These are phyloP conservation scores for Kwoniella botswanensis DNA, from an alignment of 768 basidiomycete species.

Conservation along the genomic window DNA sequence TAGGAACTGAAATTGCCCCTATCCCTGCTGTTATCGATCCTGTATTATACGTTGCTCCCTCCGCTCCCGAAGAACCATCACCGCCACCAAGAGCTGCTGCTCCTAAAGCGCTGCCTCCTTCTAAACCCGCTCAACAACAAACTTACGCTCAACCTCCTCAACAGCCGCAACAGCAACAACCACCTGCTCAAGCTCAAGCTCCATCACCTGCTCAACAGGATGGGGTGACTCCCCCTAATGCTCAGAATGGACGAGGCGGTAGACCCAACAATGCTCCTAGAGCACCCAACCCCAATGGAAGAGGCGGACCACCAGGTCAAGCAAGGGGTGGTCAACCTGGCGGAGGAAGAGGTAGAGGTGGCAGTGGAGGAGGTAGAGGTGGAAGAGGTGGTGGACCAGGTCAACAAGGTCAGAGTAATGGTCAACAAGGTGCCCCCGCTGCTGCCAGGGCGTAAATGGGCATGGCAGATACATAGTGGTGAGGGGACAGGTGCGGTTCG, in stretches of 20 bases:
- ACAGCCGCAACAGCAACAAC: slow-evolving; percentile 31
- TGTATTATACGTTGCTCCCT: slow-evolving; percentile 87
- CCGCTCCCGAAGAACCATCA: slow-evolving; percentile 47
- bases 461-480: not conserved
- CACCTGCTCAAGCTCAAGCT: slow-evolving; percentile 30
- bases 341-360: slow-evolving; percentile 28
- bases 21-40: slow-evolving; percentile 92
- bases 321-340: slow-evolving; percentile 27
- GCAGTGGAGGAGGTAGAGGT: slow-evolving; percentile 26
- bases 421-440: slow-evolving; percentile 20
- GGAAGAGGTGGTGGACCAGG: slow-evolving; percentile 16
- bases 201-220: slow-evolving; percentile 16
- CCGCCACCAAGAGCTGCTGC: slow-evolving; percentile 30
- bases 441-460: slow-evolving; percentile 14
- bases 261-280: slow-evolving; percentile 21
- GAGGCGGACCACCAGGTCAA: slow-evolving; percentile 31
- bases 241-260: not conserved
- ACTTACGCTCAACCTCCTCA: slow-evolving; percentile 27
- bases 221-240: slow-evolving; percentile 7
- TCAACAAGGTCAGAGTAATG: slow-evolving; percentile 25
- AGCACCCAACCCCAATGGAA: slow-evolving; percentile 33
- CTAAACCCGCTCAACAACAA: slow-evolving; percentile 25
- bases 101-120: slow-evolving; percentile 13
- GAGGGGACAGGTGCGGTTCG: not conserved
- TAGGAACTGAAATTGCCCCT: slow-evolving; percentile 96